phyloP scores from a whole-genome alignment of 495 filamentous ascomycete species.

The Penicillium ochrochloron region DNA sequence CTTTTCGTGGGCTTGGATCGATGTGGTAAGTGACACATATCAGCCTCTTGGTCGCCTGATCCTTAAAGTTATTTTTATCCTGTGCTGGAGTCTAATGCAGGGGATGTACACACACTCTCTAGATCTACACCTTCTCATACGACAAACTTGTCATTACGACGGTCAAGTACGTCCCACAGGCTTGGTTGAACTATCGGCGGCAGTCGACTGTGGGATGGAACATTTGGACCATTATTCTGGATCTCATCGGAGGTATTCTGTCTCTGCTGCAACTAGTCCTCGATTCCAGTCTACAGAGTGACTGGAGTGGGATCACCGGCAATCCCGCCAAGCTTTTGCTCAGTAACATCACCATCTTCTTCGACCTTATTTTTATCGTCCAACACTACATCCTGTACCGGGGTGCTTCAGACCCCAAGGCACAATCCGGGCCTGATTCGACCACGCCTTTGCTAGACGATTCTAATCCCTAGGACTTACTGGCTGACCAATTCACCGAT shows the following conservation, averaged over 20 bases:
- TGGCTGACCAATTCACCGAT: background rate
- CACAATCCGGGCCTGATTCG: conserved; percentile 19
- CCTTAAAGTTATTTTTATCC: background rate
- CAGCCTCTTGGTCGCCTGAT: background rate
- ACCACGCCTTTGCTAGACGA: conserved; percentile 38
- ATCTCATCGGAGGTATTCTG: conserved; percentile 79
- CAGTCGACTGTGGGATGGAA: conserved; percentile 86
- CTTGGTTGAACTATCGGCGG: conserved; percentile 77
- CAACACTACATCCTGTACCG: conserved; percentile 87
- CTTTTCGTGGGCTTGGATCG: conserved; percentile 72
- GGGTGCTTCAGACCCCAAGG: conserved; percentile 29
- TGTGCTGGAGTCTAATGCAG: conserved; percentile 14
- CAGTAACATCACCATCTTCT: conserved; percentile 81
- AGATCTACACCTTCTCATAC: conserved; percentile 83
- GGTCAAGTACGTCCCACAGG: conserved; percentile 92
- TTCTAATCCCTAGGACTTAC: conserved; percentile 9
- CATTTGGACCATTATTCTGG: conserved; percentile 84
- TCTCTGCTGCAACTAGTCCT: conserved; percentile 81
- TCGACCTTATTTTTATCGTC: conserved; percentile 80
- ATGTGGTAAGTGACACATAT: conserved; percentile 63
- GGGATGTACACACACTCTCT: background rate
- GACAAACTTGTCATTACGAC: conserved; percentile 88
- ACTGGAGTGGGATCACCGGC: conserved; percentile 88
- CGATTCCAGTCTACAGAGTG: conserved; percentile 80
- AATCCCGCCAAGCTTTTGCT: conserved; percentile 91